Base-by-base conservation (phyloP, 192 early-diverging fungal species). In the Phycomyces blakesleeanus region DNA sequence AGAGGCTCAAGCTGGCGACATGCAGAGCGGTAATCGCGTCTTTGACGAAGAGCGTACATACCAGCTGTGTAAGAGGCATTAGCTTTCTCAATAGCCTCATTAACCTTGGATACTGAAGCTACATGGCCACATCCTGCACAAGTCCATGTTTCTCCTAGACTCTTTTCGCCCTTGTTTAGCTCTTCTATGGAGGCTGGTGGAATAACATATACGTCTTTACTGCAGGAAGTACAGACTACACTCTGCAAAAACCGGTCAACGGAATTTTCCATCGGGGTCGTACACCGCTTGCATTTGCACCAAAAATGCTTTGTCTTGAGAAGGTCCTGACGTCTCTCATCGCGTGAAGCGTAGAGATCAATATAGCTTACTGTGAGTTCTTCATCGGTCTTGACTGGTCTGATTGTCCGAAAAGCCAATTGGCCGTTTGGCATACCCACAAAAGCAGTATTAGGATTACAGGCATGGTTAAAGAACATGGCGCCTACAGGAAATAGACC, bases 261-360 rank as follows among this genome's bases (percentile, higher is more conserved):
- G n/a, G 85, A 87, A 42, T 83, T 77, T 42, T 82, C 80, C 34
- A 90, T 78, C 11, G 78, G 74, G 39, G 73, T 72, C 20, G 74
- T 79, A 75, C 90, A 92, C 22, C 90, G 73, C 44, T 66, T 69
- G 69, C 90, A 92, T 71, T 85, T 78, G 77, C 90, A 92, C 87
- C 87, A 90, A 68, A 91, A 89, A 63, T 84, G 86, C 20, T 85
- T 87, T 40, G 83, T 74, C 24, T 76, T 64, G 57, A 88, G 76
- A 14, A 92, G 75, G 38, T 88, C 83, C 29, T 83, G 80, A 18
- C 89, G 81, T 24, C 90, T 79, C 75, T 91, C 85, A 67, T 88
- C 81, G 57, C 83, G 79, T 22, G 85, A 79, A 53, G 81, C 81
- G 69, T 78, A 89, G 34, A 92, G 73, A 63, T 92, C 89, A 25